Percentiles rank a stretch among this genome's conserved stretches.
Conservation (phyloP, 768 basidiomycete species). For the Lactarius evosmus region DNA sequence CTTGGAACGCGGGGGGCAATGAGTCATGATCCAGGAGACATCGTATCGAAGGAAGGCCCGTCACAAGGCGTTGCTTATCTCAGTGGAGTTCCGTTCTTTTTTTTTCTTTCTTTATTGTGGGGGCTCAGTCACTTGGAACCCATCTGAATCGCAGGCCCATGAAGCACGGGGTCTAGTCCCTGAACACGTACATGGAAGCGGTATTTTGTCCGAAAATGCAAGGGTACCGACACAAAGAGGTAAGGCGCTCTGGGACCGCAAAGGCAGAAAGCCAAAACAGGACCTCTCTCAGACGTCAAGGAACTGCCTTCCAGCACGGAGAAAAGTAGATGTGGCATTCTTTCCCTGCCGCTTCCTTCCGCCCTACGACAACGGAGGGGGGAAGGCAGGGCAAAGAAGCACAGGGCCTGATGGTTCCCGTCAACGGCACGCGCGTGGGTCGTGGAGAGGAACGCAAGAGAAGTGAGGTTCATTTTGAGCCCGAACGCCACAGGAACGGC, state of each 20-base stretch:
- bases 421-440: constrained; percentile 22
- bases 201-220: constrained; percentile 22
- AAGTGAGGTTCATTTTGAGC: constrained; percentile 17
- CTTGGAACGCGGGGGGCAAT: neutral
- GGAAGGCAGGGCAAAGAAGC: constrained; percentile 22
- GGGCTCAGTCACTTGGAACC: constrained; percentile 13
- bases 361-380: constrained; percentile 16
- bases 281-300: constrained; percentile 19
- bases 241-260: constrained; percentile 24
- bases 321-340: constrained; percentile 19
- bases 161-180: constrained; percentile 21
- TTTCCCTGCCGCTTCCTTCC: constrained; percentile 10
- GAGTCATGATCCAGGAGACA: constrained; percentile 2
- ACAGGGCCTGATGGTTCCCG: constrained; percentile 18
- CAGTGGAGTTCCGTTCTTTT: constrained; percentile 10
- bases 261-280: constrained; percentile 14
- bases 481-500: constrained; percentile 23
- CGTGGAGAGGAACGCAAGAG: constrained; percentile 16
- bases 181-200: constrained; percentile 25
- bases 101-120: constrained; percentile 8
- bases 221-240: constrained; percentile 14
- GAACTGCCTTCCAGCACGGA: constrained; percentile 21
- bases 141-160: constrained; percentile 10
- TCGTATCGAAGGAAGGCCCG: constrained; percentile 14
- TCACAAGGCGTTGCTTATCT: constrained; percentile 22